Conservation (phyloP, 441 rosid genomes). For the Jatropha multifida region DNA sequence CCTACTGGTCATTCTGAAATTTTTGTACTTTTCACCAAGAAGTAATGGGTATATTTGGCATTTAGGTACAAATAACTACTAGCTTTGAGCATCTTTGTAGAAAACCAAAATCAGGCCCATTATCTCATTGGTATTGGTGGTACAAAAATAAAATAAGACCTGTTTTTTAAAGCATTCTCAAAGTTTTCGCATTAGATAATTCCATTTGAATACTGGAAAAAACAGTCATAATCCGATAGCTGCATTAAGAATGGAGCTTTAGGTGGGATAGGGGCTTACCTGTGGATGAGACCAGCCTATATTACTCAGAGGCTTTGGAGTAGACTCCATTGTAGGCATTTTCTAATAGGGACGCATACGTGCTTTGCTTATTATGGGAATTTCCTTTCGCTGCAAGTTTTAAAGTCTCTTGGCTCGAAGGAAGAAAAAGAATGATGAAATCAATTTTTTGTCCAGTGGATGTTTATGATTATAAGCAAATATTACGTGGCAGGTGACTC, state of each 20-base stretch:
- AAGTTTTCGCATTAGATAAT: not conserved
- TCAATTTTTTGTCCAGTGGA: not conserved
- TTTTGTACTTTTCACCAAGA: not conserved
- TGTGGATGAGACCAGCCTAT: not conserved
- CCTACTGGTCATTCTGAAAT: not conserved
- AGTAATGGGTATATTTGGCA: not conserved
- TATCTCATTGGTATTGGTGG: not conserved
- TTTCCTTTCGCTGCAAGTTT: not conserved
- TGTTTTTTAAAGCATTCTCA: not conserved
- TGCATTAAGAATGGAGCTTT: not conserved
- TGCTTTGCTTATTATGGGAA: not conserved
- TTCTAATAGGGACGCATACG: too few relatives aligned
- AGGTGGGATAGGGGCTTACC: not conserved
- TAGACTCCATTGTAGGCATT: not conserved
- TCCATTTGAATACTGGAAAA: not conserved
- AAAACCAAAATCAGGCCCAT: not conserved
- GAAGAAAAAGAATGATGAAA: not conserved
- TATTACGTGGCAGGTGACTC: slow-evolving; percentile 52
- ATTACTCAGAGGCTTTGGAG: not conserved
- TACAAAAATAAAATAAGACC: not conserved
- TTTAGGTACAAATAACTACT: not conserved
- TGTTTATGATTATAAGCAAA: not conserved
- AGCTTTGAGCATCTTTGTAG: not conserved
- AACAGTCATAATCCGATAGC: not conserved
- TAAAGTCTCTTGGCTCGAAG: not conserved